Evolutionary conservation across 371 early-diverging fungal species (phyloP), one percentile per base, ranked within the genome.

Genomic region (Mortierella sp.): DNA sequence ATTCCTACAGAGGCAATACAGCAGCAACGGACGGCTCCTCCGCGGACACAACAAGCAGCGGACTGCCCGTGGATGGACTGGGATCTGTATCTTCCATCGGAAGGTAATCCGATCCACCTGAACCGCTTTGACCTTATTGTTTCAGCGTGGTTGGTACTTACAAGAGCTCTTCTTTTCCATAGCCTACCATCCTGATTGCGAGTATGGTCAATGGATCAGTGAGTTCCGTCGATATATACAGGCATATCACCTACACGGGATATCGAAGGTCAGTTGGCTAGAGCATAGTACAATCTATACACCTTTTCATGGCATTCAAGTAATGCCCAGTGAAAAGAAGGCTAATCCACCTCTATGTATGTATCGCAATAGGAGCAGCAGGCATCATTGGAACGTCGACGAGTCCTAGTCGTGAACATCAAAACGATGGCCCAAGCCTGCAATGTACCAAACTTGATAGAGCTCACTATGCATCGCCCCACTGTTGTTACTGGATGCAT

Each of bases 41-140:
- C 47, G n/a, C 49, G 44, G 27, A 12, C 53, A 42, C 57, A 44
- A 23, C 51, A 42, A 34, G 24, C 21, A 17, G 41, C 31, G 5
- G 50, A 62, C 37, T 70, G 78, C n/a, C 78, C 78, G 2, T 76
- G 64, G 62, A 52, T 56, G 4, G 70, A 70, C 28, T 76, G 78
- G 78, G 65, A 70, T 31, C 31, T 65, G 1, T 76, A 70, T 46
- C 43, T 76, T 31, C 70, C 78, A 0, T 58, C 50, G 15, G 61
- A 76, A 34, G 70, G 76, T 70, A 69, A 32, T 23, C 19, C 0
- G 17, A 23, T 26, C 39, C 17, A 31, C 21, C 48, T 23, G 37
- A 31, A 5, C 19, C 24, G 14, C 11, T 7, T 34, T 34, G 7
- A 34, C 9, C 11, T 34, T 24, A 15, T 27, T 42, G 6, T 21